Conservation (phyloP, 2,329 filamentous ascomycete species). For the Aspergillus cejpii region DNA sequence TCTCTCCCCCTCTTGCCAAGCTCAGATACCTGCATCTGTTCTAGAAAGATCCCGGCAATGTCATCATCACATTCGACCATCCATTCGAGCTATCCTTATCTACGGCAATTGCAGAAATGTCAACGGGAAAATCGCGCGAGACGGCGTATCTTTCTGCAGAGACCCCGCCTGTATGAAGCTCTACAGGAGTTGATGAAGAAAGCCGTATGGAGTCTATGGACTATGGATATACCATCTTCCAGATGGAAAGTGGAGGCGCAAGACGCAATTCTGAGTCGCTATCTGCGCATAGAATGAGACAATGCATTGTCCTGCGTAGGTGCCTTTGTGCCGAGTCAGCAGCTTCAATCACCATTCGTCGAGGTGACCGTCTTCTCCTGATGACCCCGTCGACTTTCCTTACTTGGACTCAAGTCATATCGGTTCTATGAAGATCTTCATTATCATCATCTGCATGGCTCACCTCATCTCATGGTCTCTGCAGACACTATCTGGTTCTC, state of each 20-base stretch:
- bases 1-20: not conserved
- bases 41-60: not conserved
- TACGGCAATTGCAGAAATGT: not conserved
- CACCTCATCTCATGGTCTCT: not conserved
- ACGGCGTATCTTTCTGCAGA: not conserved
- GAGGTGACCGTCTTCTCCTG: not conserved
- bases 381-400: slow-evolving; percentile 7
- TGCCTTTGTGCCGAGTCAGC: not conserved
- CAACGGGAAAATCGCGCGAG: not conserved
- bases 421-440: not conserved
- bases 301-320: not conserved
- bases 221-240: slow-evolving; percentile 12
- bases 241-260: slow-evolving; percentile 2
- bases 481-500: slow-evolving; percentile 9
- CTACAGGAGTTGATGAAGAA: not conserved
- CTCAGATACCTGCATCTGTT: not conserved
- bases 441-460: slow-evolving; percentile 6
- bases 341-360: not conserved
- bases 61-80: not conserved
- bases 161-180: not conserved
- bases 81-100: not conserved
- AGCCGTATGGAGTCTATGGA: not conserved
- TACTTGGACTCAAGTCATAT: not conserved
- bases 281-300: slow-evolving; percentile 5
- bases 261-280: not conserved